phyloP scores from a whole-genome alignment of 73 alveolate genomes.

The Paramecium sexaurelia region DNA sequence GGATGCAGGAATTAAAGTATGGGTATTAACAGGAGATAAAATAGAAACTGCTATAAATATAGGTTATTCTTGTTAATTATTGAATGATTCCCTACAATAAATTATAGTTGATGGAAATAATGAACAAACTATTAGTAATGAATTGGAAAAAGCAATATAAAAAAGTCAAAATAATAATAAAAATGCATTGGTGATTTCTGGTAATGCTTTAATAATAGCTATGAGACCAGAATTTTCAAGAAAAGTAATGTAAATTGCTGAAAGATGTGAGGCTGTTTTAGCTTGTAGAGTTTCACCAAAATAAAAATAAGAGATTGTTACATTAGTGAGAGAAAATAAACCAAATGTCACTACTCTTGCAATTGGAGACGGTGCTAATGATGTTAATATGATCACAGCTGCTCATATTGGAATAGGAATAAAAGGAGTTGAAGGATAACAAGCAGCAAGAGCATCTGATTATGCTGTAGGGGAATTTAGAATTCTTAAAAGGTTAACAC shows the following conservation, averaged over 20 bases:
- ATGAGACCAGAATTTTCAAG: neutral
- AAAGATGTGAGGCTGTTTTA: slow-evolving; percentile 54
- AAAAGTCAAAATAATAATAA: neutral
- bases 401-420: slow-evolving; percentile 94
- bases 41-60: slow-evolving; percentile 88
- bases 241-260: slow-evolving; percentile 51
- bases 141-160: neutral
- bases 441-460: slow-evolving; percentile 91
- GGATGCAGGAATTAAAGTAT: slow-evolving; percentile 91
- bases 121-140: neutral
- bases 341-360: slow-evolving; percentile 77
- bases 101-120: neutral
- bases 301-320: slow-evolving; percentile 68
- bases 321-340: slow-evolving; percentile 57
- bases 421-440: slow-evolving; percentile 88
- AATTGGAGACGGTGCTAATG: slow-evolving; percentile 90
- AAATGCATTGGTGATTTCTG: slow-evolving; percentile 54
- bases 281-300: slow-evolving; percentile 72
- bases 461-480: slow-evolving; percentile 85
- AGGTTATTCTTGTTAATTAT: slow-evolving; percentile 60
- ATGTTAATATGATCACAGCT: slow-evolving; percentile 86
- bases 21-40: slow-evolving; percentile 98
- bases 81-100: slow-evolving; percentile 46
- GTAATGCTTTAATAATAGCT: slow-evolving; percentile 45
- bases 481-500: slow-evolving; percentile 80